Evolutionary conservation across 345 rosid species (phyloP).

Genomic region (Rhodomyrtus tomentosa): DNA sequence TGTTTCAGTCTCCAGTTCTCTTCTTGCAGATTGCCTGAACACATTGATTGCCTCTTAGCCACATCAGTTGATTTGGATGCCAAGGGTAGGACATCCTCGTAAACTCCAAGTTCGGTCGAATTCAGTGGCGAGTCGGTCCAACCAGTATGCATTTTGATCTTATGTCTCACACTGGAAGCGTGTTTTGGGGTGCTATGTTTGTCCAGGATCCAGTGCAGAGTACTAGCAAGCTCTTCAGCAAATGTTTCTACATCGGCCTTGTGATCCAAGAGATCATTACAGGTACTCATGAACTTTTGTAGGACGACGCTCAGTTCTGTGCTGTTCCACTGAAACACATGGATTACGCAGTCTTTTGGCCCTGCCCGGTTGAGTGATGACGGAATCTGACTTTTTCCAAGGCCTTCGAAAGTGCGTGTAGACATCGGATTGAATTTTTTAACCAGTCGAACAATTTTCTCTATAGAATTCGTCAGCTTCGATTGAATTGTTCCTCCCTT

Average conservation of each 20-base stretch:
- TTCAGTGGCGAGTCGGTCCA: conserved; percentile 8
- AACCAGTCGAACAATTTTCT: conserved; percentile 29
- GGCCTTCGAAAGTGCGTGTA: not conserved
- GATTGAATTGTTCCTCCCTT: not conserved
- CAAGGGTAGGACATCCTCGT: not conserved
- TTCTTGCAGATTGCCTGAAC: conserved; percentile 12
- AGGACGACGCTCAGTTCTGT: conserved; percentile 24
- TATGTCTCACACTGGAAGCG: conserved; percentile 40
- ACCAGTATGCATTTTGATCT: conserved; percentile 51
- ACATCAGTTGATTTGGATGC: conserved; percentile 3
- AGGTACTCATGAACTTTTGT: conserved; percentile 18
- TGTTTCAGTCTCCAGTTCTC: conserved; percentile 28
- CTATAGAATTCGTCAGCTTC: conserved; percentile 7
- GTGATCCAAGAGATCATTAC: conserved; percentile 23
- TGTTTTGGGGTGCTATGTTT: conserved; percentile 15
- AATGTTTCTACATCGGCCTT: conserved; percentile 19
- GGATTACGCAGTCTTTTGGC: conserved; percentile 13
- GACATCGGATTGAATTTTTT: conserved; percentile 15
- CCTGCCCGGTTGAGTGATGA: not conserved
- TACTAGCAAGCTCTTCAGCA: conserved; percentile 22
- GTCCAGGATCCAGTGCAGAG: conserved; percentile 37
- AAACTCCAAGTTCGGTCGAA: not conserved
- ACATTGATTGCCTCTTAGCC: conserved; percentile 5
- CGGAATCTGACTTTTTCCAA: conserved; percentile 7
- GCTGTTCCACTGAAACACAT: conserved; percentile 31